Conservation (phyloP, 2,329 filamentous ascomycete species). For the Aspergillus piperis region DNA sequence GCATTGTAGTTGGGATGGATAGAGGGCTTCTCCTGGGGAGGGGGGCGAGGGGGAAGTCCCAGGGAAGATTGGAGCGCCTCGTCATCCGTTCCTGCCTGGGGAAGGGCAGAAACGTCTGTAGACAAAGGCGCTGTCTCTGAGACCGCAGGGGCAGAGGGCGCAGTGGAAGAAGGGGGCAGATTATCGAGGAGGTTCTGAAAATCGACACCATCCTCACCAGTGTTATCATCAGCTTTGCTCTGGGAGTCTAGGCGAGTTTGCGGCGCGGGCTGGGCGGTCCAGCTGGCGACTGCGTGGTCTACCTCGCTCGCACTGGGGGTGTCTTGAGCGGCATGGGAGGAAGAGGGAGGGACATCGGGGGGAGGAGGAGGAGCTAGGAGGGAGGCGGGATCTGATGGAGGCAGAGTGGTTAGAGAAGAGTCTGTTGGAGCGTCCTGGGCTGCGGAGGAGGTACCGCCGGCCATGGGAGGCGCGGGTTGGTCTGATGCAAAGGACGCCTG, state of each 20-base stretch:
- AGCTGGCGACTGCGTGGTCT: conserved; percentile 29
- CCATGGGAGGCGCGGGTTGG: conserved; percentile 18
- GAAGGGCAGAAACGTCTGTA: conserved; percentile 29
- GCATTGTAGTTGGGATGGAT: conserved; percentile 42
- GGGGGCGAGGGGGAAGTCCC: conserved; percentile 48
- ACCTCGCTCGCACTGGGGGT: conserved; percentile 32
- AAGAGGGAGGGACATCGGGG: conserved; percentile 25
- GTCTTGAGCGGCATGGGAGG: conserved; percentile 30
- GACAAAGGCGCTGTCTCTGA: conserved; percentile 26
- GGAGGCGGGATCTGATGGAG: conserved; percentile 30
- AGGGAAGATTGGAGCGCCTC: conserved; percentile 35
- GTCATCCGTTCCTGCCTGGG: conserved; percentile 33
- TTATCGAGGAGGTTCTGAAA: conserved; percentile 53
- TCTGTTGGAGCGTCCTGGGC: conserved; percentile 18
- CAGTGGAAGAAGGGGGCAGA: conserved; percentile 40
- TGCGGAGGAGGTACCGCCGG: conserved; percentile 16
- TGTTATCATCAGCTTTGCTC: conserved; percentile 23
- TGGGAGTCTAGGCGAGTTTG: conserved; percentile 28
- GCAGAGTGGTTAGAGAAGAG: conserved; percentile 27
- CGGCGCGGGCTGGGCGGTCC: conserved; percentile 22
- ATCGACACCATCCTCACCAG: conserved; percentile 45
- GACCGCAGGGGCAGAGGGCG: conserved; percentile 28
- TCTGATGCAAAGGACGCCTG: conserved; percentile 21
- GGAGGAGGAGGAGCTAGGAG: conserved; percentile 27
- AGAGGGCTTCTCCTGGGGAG: conserved; percentile 45